Evolutionary conservation across 1,139 yeast species (phyloP), one percentile per base, ranked within the genome.

Genomic region (Meyerozyma athensensis): DNA sequence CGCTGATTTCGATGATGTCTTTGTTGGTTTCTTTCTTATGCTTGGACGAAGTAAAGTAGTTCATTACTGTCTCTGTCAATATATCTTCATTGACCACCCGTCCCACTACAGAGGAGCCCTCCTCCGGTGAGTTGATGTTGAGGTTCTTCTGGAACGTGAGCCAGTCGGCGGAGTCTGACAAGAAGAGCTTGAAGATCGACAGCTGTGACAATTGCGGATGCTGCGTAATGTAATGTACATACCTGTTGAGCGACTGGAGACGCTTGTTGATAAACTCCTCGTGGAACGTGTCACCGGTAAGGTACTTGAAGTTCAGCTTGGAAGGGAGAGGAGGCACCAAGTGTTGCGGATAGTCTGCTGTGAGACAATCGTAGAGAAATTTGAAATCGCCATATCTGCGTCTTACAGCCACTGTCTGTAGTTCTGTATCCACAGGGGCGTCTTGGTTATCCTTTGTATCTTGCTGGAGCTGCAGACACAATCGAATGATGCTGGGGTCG

Each of bases 261-360:
- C 98, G 68, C 54, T 86, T 85, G 45, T 74, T 69, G 0, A 96
- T 90, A 59, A 92, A 92, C 41, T 86, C 86, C 8, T 74, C 63
- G 38, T 86, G 77, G 55, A 86, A 86, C 14, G 96, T 73, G 52
- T 92, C 97, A n/a, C 98, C 98, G 31, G 95, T 89, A 40, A 92
- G 71, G 57, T 92, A 92, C 58, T 92, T 96, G 50, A 90, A 69
- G 43, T 95, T 78, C 66, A 85, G 86, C 61, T 89, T 90, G 44
- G 94, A 95, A 0, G 98, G 98, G 39, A 92, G 68, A 8, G 98
- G 97, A 1, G 98, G 98, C 0, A 92, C 79, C 26, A 92, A 78
- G 40, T 85, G 72, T 3, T 94, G 85, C 0, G 97, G 96, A 53
- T 72, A 86, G 54, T 89, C 97, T 49, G 77, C 81, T 35, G 69